A percentile compares a stretch with the other conserved stretches of the same genome.
Conservation (phyloP, 371 early-diverging fungal species). For the Apophysomyces variabilis region DNA sequence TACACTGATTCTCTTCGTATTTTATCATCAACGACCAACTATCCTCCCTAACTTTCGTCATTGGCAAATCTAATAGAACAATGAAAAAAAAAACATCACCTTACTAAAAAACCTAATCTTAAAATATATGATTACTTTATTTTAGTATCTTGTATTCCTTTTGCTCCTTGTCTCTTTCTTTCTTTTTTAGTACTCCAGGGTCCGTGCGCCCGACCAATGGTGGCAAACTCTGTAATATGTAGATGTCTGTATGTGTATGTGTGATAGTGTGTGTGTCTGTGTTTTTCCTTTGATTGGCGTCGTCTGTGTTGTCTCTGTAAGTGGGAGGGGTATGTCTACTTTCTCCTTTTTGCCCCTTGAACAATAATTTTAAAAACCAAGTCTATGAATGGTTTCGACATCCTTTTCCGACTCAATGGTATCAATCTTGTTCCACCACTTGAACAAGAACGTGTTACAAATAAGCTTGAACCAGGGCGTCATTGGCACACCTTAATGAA, state of each 20-base stretch:
- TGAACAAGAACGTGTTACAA: slow-evolving; percentile 86
- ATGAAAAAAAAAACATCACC: not conserved
- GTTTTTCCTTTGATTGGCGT: slow-evolving; percentile 11
- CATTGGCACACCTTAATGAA: slow-evolving; percentile 59
- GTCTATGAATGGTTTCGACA: slow-evolving; percentile 75
- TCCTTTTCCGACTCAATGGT: slow-evolving; percentile 69
- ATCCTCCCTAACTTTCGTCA: not conserved
- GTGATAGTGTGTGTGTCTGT: too few relatives aligned
- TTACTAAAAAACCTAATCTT: not conserved
- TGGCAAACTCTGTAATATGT: not conserved
- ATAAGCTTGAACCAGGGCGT: slow-evolving; percentile 98
- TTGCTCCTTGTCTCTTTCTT: not conserved
- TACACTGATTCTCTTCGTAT: too few relatives aligned
- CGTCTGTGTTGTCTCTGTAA: not conserved
- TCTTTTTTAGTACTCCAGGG: not conserved
- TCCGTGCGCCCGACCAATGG: slow-evolving; percentile 8
- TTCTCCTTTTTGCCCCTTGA: not conserved
- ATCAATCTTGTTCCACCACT: slow-evolving; percentile 93
- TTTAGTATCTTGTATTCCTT: not conserved
- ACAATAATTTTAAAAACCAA: slow-evolving; percentile 46
- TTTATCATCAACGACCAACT: not conserved
- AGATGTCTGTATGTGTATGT: too few relatives aligned
- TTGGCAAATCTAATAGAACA: not conserved
- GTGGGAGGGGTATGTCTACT: slow-evolving; percentile 5
- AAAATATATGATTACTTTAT: too few relatives aligned